Evolutionary conservation across 345 rosid genomes (phyloP).

Genomic region (thale cress (Arabidopsis thaliana)): DNA sequence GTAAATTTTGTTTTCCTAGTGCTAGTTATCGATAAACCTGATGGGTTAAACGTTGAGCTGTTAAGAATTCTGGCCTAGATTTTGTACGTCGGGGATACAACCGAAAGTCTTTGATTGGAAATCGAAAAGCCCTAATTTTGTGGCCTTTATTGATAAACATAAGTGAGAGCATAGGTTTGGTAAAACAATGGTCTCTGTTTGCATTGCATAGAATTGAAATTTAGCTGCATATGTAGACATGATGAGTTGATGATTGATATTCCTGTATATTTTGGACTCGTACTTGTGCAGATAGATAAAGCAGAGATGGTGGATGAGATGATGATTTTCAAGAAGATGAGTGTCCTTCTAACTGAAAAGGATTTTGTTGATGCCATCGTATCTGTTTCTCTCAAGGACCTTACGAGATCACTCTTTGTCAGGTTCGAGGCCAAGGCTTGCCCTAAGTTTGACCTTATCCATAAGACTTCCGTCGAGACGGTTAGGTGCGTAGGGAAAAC

Average conservation of each 20-base stretch:
- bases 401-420: not conserved
- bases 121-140: not conserved
- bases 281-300: conserved; percentile 8
- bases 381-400: not conserved
- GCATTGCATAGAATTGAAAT: not conserved
- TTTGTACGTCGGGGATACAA: not conserved
- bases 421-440: too few species aligned
- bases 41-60: not conserved
- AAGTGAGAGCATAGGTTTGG: not conserved
- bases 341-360: not conserved
- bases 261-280: not conserved
- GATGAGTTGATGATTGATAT: not conserved
- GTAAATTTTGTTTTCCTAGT: not conserved
- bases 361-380: not conserved
- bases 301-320: not conserved
- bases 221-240: not conserved
- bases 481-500: too few species aligned
- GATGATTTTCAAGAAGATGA: conserved; percentile 4
- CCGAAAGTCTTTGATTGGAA: not conserved
- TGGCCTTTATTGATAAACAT: not conserved
- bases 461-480: too few species aligned
- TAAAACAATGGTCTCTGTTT: not conserved
- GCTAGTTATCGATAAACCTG: not conserved
- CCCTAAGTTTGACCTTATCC: too few species aligned
- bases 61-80: not conserved